A percentile compares a stretch with the other conserved stretches of the same genome.
Evolutionary conservation across 805 yeast species (phyloP).

Genomic region (Priceomyces fermenticarens): DNA sequence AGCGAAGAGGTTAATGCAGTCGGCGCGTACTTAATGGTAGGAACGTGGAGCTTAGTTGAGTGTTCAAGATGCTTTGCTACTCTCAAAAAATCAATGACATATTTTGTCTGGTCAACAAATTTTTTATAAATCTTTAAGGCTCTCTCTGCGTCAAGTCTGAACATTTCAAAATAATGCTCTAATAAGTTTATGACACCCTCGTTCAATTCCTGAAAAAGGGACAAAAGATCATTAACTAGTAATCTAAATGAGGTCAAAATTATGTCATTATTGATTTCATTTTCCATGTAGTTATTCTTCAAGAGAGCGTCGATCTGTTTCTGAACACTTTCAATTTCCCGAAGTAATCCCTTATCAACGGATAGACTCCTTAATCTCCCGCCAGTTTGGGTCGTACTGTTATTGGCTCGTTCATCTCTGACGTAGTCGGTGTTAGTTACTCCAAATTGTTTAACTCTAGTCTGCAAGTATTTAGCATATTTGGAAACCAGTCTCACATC

Average conservation of each 20-base stretch:
- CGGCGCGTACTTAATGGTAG: constrained; percentile 96
- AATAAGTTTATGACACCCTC: constrained; percentile 93
- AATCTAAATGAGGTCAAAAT: constrained; percentile 80
- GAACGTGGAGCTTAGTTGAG: constrained; percentile 86
- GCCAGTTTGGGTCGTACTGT: constrained; percentile 45
- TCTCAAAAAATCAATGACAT: constrained; percentile 82
- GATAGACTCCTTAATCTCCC: constrained; percentile 62
- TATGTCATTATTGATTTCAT: constrained; percentile 81
- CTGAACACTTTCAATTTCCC: constrained; percentile 84
- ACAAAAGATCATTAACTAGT: constrained; percentile 83
- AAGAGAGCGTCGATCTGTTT: constrained; percentile 74
- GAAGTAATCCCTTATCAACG: constrained; percentile 75
- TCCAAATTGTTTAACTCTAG: constrained; percentile 69
- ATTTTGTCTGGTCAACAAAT: constrained; percentile 81
- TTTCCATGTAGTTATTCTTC: constrained; percentile 71
- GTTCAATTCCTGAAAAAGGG: constrained; percentile 84
- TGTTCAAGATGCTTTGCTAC: constrained; percentile 86
- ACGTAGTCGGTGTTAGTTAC: constrained; percentile 71
- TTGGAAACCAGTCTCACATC: constrained; percentile 59
- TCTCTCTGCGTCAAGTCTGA: constrained; percentile 78
- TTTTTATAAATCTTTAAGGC: constrained; percentile 80
- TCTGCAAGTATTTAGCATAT: constrained; percentile 68
- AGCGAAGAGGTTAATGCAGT: constrained; percentile 84
- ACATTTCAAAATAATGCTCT: constrained; percentile 94
- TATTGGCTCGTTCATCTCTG: constrained; percentile 56